Evolutionary conservation across 495 filamentous ascomycete genomes (phyloP).

Genomic region (Penicillium lagena): DNA sequence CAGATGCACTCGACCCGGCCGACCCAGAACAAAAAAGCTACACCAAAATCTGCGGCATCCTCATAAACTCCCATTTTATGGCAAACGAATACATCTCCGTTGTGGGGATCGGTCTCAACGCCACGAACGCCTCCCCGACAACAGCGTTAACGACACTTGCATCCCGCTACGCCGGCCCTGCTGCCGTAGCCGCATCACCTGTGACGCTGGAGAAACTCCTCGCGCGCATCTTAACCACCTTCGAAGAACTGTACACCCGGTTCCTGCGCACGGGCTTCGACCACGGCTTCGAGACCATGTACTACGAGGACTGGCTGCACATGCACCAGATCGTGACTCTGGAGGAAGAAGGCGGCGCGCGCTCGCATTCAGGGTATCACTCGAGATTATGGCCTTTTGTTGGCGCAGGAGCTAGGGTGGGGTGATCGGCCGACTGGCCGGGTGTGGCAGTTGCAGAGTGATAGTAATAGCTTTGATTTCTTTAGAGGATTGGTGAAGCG

Average conservation of each 20-base stretch:
- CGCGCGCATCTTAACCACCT: constrained; percentile 71
- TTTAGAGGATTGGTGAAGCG: constrained; percentile 81
- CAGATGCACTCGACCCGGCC: constrained; percentile 67
- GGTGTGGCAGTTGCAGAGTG: constrained; percentile 81
- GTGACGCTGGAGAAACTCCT: constrained; percentile 78
- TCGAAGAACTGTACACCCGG: constrained; percentile 69
- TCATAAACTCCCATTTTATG: constrained; percentile 82
- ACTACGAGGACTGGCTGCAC: constrained; percentile 88
- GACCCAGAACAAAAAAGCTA: constrained; percentile 55
- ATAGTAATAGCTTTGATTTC: constrained; percentile 99
- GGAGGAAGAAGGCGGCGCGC: constrained; percentile 71
- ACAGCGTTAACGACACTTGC: constrained; percentile 76
- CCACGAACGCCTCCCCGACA: constrained; percentile 78
- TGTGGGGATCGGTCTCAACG: constrained; percentile 84
- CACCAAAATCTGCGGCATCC: constrained; percentile 89
- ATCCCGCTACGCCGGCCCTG: constrained; percentile 20
- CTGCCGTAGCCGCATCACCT: constrained; percentile 26
- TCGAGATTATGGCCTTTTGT: constrained; percentile 76
- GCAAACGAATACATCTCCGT: constrained; percentile 77
- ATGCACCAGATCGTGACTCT: constrained; percentile 83
- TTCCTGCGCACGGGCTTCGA: constrained; percentile 73
- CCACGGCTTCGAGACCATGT: constrained; percentile 61
- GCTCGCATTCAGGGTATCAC: constrained; percentile 89
- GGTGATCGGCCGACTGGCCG: constrained; percentile 69
- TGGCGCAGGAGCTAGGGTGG: constrained; percentile 72